A percentile compares a stretch with the other conserved stretches of the same genome.
Conservation (phyloP, 2,329 filamentous ascomycete species). For the Pseudogymnoascus sp. region DNA sequence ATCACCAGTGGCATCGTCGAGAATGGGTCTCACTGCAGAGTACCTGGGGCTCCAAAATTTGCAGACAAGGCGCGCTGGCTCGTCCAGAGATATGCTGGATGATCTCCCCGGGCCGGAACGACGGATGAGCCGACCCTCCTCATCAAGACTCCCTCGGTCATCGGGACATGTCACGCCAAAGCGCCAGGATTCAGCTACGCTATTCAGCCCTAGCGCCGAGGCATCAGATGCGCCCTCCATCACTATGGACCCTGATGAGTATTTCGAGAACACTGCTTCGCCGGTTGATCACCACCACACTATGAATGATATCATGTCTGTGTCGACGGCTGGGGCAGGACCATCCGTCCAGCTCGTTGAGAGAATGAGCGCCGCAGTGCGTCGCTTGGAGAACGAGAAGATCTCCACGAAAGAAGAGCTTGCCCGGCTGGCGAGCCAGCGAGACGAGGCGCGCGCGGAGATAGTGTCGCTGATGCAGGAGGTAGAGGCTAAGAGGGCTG, state of each 20-base stretch:
- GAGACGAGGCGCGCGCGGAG: conserved; percentile 85
- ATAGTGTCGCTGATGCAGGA: conserved; percentile 89
- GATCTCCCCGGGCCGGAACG: conserved; percentile 21
- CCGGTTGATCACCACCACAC: conserved; percentile 59
- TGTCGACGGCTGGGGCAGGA: conserved; percentile 82
- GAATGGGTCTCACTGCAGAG: conserved; percentile 27
- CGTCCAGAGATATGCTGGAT: conserved; percentile 22
- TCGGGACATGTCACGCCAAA: conserved; percentile 26
- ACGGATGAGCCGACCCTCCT: conserved; percentile 21
- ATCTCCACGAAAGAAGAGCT: conserved; percentile 84
- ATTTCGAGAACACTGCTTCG: conserved; percentile 48
- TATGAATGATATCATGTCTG: conserved; percentile 77
- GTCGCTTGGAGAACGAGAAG: conserved; percentile 85
- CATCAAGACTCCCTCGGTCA: conserved; percentile 19
- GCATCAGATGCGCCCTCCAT: conserved; percentile 21
- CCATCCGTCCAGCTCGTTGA: conserved; percentile 94
- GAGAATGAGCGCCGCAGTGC: conserved; percentile 88
- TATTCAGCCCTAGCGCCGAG: conserved; percentile 20
- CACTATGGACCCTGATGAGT: conserved; percentile 33
- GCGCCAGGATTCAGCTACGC: conserved; percentile 26
- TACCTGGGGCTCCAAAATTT: conserved; percentile 32
- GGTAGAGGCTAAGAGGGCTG: conserved; percentile 60
- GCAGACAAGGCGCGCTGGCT: conserved; percentile 23
- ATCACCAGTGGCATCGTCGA: conserved; percentile 25
- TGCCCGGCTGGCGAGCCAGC: conserved; percentile 68